Evolutionary conservation across 2,329 filamentous ascomycete species (phyloP), one percentile per base, ranked within the genome.

Genomic region (Hypoxylon rubiginosum): DNA sequence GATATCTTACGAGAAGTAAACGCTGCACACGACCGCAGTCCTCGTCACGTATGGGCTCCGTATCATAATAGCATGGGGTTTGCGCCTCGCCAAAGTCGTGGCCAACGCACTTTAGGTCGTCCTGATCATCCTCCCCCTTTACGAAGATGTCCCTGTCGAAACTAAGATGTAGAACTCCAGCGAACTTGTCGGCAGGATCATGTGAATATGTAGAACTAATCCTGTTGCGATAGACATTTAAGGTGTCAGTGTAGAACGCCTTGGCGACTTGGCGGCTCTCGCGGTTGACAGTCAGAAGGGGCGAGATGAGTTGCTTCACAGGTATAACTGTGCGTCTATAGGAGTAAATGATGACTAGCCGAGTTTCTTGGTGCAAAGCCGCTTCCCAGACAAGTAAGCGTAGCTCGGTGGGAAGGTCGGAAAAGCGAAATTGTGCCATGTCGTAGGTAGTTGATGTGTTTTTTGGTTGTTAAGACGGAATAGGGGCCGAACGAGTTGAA

Each of bases 241-340:
- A 3, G 17, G 15, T 45, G 21, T 54, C 4, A 28, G 34, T 55
- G 43, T 64, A 67, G 39, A 67, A 64, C 3, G 56, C 43, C 36
- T 64, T 61, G 10, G 60, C 56, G 49, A 30, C n/a, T 36, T n/a
- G 15, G n/a, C 64, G 64, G 24, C 60, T 63, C 52, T 67, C 64
- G 2, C n/a, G n/a, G 30, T 60, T 67, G 48, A 50, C 34, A 19
- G 32, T 8, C 4, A 67, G 46, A 4, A 67, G 32, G 11, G 64
- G 60, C 0, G 52, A 61, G n/a, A 60, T 13, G 8, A 60, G 51
- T 6, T 24, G 48, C 21, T 32, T 60, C 59, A 30, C 51, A 15
- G 56, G 52, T 15, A 4, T 45, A 6, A 63, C 26, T 13, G 13
- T 28, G n/a, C 13, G 11, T 15, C 10, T 5, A 24, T 1, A 11